Evolutionary conservation across 495 filamentous ascomycete species (phyloP), one percentile per base, ranked within the genome.

Genomic region (Daldinia vernicosa): DNA sequence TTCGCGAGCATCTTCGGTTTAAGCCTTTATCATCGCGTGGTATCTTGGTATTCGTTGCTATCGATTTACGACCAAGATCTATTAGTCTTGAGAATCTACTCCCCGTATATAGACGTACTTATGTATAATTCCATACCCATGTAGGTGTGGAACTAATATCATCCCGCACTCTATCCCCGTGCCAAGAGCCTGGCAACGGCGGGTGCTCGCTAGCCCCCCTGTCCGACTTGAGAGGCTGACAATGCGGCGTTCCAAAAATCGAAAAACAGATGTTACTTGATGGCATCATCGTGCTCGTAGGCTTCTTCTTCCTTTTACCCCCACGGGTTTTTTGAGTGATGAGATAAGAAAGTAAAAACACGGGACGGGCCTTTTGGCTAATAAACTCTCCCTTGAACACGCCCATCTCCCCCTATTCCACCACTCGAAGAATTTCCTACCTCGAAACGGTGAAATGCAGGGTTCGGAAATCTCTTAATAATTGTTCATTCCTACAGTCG

Each of bases 141-240:
- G 14, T 39, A 51, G 17, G 12, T 51, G 37, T 43, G 24, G 32
- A 51, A 12, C 24, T 64, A 64, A 60, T 64, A 56, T 30, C 40
- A 72, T 72, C 65, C 70, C 70, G 59, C 66, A 65, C 60, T 35
- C 15, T 54, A 30, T 72, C 70, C 55, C 65, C 55, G 56, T 68
- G 60, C 69, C 60, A 72, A 72, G 69, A 56, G 12, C 37, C 64
- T 71, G 45, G 17, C 52, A 55, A 63, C 17, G 53, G 35, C 63
- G 53, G 59, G 53, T 56, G 32, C 33, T 63, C 12, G 8, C 28
- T 4, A 33, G 28, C 68, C 51, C 68, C 51, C 61, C 27, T 60
- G 35, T 45, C 24, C 24, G 22, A 12, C 26, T 9, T 30, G n/a
- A 40, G 39, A 33, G 37, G 56, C 35, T 43, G 50, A 53, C 67